Evolutionary conservation across 176 grass and related monocot species (phyloP), one percentile per base, ranked within the genome.

Genomic region (Secale cereale): DNA sequence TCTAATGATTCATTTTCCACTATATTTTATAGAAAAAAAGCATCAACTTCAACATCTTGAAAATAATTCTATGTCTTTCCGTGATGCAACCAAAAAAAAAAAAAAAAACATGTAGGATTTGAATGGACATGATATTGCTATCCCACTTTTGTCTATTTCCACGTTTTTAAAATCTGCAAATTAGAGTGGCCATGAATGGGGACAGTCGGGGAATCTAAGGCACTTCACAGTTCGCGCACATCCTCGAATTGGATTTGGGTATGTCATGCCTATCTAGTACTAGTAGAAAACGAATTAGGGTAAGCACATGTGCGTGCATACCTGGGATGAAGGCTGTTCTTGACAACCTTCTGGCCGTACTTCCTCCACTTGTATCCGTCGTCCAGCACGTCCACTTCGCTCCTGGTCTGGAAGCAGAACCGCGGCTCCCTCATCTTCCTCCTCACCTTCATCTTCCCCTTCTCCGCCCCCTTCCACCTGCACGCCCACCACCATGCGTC

Each of bases 351-450:
- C 81, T 94, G 93, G 17, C 93, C 93, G 57, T 94, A 94, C 81
- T 94, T 94, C 70, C 93, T 86, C 93, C 93, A 94, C 76, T 92
- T 94, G 90, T 94, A 94, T n/a, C 93, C 93, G 52, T 94, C 93
- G 74, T 94, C 93, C 36, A 94, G 71, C 8, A 94, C 90, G 83
- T 94, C 90, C n/a, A 94, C 88, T 63, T 94, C 90, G 78, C 93
- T 94, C 83, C 93, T 94, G 40, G 93, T 94, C 73, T 94, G 93
- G 88, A 94, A 94, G 93, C 90, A 94, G 75, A 94, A 94, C 70
- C 93, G 91, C 28, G 93, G 93, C 64, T 94, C 93, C 52, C 93
- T 92, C 90, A 92, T 94, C 85, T 94, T 94, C 83, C 93, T 88
- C 76, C 93, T 88, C 62, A 82, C 88, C 80, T 94, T 94, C 88